Percentiles rank a stretch among this genome's conserved stretches.
Evolutionary conservation across 352 stramenopile genomes (phyloP).

Genomic region (Pythium coloratum): DNA sequence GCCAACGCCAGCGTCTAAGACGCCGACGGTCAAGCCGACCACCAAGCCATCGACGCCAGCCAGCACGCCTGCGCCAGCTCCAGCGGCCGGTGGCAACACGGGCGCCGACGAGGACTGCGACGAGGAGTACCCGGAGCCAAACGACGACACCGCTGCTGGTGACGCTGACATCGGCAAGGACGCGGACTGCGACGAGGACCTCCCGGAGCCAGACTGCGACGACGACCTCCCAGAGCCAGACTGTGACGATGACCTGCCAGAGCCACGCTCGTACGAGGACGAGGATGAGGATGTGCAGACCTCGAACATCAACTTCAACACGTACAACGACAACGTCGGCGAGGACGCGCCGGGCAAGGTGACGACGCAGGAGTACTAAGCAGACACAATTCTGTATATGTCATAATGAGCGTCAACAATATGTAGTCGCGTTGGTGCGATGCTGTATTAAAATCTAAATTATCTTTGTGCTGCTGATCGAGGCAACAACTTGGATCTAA

Average conservation of each 20-base stretch:
- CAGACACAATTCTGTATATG: neutral
- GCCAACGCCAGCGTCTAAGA: neutral
- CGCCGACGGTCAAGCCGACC: constrained; percentile 8
- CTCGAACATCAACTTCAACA: constrained; percentile 37
- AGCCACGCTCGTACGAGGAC: constrained; percentile 30
- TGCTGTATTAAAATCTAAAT: neutral
- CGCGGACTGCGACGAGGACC: constrained; percentile 19
- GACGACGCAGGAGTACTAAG: constrained; percentile 14
- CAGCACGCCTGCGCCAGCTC: neutral
- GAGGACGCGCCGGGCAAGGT: constrained; percentile 20
- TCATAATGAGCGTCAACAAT: neutral
- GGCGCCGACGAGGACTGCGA: constrained; percentile 13
- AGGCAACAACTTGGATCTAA: neutral
- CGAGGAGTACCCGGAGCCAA: constrained; percentile 11
- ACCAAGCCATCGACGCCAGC: neutral
- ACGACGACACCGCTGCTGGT: no score
- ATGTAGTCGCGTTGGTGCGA: constrained; percentile 7
- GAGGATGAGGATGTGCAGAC: constrained; percentile 28
- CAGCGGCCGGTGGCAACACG: constrained; percentile 1
- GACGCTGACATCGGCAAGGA: no score
- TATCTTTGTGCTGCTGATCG: neutral
- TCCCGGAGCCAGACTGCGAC: constrained; percentile 21
- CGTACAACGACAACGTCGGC: constrained; percentile 20
- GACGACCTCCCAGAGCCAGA: constrained; percentile 13
- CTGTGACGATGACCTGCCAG: constrained; percentile 20